Evolutionary conservation across 371 early-diverging fungal species (phyloP).

Genomic region (Parasitella parasitica): DNA sequence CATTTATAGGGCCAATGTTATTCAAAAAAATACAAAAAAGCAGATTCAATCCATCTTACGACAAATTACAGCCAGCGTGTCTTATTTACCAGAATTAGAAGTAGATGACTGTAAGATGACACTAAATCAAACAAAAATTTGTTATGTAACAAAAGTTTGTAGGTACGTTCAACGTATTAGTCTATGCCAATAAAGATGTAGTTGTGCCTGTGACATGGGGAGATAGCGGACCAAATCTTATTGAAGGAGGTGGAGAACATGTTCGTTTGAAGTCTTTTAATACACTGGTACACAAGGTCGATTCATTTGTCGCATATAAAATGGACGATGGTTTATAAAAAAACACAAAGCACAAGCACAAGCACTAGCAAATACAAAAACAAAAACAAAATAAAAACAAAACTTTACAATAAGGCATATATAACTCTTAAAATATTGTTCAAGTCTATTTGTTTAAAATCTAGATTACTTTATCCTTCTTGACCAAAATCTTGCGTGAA

Average conservation of each 20-base stretch:
- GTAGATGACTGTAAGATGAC: conserved; percentile 68
- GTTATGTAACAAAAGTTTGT: background rate
- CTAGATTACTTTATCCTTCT: background rate
- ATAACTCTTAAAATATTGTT: background rate
- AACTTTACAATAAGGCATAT: background rate
- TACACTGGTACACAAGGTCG: conserved; percentile 81
- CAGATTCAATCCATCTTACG: conserved; percentile 89
- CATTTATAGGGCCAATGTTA: conserved; percentile 50
- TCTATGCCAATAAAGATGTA: conserved; percentile 84
- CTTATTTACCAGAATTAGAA: conserved; percentile 86
- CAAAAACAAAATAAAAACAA: background rate
- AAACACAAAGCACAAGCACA: too few species aligned
- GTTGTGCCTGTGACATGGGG: conserved; percentile 87
- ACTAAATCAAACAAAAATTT: background rate
- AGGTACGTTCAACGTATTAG: conserved; percentile 88
- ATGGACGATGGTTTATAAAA: conserved; percentile 33
- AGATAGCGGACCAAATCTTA: conserved; percentile 76
- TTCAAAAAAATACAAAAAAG: conserved; percentile 35
- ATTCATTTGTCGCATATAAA: conserved; percentile 83
- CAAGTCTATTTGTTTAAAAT: background rate
- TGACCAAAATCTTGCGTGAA: conserved; percentile 90
- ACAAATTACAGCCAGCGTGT: conserved; percentile 87
- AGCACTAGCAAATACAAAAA: background rate
- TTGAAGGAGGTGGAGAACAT: conserved; percentile 80
- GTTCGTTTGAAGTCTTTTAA: conserved; percentile 79